Percentiles rank a stretch among this genome's conserved stretches.
These are phyloP conservation scores for Hysterium pulicare DNA, from an alignment of 2,329 filamentous ascomycete species.

Conservation along the genomic window DNA sequence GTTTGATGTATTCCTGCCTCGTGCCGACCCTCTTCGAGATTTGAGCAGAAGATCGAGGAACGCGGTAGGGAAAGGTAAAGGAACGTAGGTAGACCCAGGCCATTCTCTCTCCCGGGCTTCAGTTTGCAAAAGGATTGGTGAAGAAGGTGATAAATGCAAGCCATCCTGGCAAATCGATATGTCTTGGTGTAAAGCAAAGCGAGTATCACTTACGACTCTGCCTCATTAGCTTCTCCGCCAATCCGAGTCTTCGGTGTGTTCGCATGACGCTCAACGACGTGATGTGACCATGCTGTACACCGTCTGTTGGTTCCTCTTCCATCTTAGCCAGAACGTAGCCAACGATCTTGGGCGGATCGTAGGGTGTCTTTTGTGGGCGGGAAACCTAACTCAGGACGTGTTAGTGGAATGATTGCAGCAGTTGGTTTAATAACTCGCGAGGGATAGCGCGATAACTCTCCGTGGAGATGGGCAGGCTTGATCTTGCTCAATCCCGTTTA, in stretches of 20 bases:
- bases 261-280: constrained; percentile 94
- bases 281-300: constrained; percentile 91
- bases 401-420: not conserved
- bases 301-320: constrained; percentile 94
- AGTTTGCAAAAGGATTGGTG: no score
- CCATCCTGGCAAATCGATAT: no score
- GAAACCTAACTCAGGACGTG: constrained; percentile 55
- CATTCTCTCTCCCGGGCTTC: no score
- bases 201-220: constrained; percentile 71
- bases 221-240: constrained; percentile 96
- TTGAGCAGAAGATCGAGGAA: not conserved
- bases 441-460: constrained; percentile 1
- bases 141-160: no score
- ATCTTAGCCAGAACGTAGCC: constrained; percentile 99
- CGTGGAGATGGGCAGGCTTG: no score
- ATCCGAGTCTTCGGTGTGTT: constrained; percentile 83
- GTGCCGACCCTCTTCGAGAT: not conserved
- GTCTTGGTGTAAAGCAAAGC: not conserved
- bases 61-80: not conserved
- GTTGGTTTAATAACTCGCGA: no score
- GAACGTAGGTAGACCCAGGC: not conserved
- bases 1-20: not conserved
- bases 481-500: no score
- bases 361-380: constrained; percentile 69
- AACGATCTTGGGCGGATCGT: constrained; percentile 95